Percentiles rank a stretch among this genome's conserved stretches.
Evolutionary conservation across 257 asterid genomes (phyloP).

Genomic region (Lantana camara): DNA sequence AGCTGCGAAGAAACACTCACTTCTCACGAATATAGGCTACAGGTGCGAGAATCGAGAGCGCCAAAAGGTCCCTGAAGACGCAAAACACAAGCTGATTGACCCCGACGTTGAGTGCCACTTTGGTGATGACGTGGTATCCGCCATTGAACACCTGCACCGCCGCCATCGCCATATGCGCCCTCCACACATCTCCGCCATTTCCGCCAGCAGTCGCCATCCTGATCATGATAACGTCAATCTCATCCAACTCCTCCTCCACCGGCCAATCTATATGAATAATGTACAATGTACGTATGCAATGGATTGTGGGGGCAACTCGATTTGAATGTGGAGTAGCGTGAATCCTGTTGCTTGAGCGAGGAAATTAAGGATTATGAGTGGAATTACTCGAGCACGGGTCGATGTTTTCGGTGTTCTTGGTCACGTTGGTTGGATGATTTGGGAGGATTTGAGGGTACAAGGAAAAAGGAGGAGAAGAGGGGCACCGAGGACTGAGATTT

Average conservation of each 20-base stretch:
- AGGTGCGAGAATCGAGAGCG: conserved; percentile 85
- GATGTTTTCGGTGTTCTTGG: neutral
- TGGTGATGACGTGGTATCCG: conserved; percentile 89
- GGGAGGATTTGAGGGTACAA: conserved; percentile 10
- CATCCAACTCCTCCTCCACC: conserved; percentile 20
- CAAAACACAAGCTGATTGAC: conserved; percentile 91
- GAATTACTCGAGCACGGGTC: conserved; percentile 11
- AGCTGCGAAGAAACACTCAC: conserved; percentile 38
- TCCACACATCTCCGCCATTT: conserved; percentile 60
- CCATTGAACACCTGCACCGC: conserved; percentile 77
- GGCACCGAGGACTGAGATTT: neutral
- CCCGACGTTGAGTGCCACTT: conserved; percentile 92
- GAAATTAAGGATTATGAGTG: conserved; percentile 24
- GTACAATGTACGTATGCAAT: neutral
- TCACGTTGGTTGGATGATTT: conserved; percentile 22
- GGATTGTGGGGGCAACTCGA: conserved; percentile 1
- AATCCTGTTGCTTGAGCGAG: conserved; percentile 18
- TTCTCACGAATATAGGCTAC: conserved; percentile 87
- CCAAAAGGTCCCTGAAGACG: conserved; percentile 76
- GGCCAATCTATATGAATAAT: neutral
- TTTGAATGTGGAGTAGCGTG: conserved; percentile 28
- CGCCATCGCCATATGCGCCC: conserved; percentile 88
- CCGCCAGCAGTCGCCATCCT: conserved; percentile 40
- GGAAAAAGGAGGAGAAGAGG: neutral
- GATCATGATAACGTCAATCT: conserved; percentile 30